A percentile compares a stretch with the other conserved stretches of the same genome.
Conservation (phyloP, 139 green algal genomes). For the Ettlia oleoabundans region DNA sequence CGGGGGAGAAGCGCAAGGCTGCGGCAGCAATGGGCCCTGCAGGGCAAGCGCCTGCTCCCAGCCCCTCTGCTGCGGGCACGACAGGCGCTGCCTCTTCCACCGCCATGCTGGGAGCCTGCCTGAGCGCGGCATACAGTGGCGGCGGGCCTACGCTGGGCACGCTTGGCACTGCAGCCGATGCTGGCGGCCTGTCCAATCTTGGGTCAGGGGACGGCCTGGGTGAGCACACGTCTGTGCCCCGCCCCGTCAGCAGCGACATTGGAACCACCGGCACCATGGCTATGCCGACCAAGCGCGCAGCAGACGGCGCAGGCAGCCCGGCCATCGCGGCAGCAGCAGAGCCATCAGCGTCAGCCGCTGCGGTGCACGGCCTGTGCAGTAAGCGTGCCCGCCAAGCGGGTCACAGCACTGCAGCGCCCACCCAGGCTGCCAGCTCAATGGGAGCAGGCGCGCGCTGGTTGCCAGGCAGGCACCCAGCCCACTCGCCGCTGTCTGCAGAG, state of each 20-base stretch:
- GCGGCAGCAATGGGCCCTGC: not conserved
- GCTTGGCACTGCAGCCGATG: too few relatives aligned
- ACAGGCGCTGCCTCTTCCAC: not conserved
- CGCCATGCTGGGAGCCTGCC: conserved; percentile 19
- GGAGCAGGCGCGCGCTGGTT: too few relatives aligned
- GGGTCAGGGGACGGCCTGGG: not conserved
- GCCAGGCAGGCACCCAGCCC: not conserved
- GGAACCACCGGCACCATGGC: too few relatives aligned
- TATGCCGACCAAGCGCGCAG: not conserved
- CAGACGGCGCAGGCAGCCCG: not conserved
- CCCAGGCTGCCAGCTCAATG: too few relatives aligned
- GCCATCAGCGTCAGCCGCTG: not conserved
- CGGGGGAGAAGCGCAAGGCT: not conserved
- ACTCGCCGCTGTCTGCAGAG: not conserved
- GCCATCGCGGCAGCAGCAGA: not conserved
- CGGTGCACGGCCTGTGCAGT: not conserved
- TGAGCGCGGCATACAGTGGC: conserved; percentile 11
- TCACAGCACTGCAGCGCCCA: too few relatives aligned
- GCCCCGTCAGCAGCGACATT: conserved; percentile 16
- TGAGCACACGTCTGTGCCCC: conserved; percentile 18
- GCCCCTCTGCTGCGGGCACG: not conserved
- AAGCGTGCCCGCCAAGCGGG: not conserved
- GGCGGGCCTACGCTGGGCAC: conserved; percentile 1
- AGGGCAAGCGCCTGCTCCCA: too few relatives aligned
- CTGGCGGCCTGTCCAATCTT: not conserved